A percentile compares a stretch with the other conserved stretches of the same genome.
Evolutionary conservation across 176 grass and related monocot species (phyloP).

Genomic region (Avena insularis): DNA sequence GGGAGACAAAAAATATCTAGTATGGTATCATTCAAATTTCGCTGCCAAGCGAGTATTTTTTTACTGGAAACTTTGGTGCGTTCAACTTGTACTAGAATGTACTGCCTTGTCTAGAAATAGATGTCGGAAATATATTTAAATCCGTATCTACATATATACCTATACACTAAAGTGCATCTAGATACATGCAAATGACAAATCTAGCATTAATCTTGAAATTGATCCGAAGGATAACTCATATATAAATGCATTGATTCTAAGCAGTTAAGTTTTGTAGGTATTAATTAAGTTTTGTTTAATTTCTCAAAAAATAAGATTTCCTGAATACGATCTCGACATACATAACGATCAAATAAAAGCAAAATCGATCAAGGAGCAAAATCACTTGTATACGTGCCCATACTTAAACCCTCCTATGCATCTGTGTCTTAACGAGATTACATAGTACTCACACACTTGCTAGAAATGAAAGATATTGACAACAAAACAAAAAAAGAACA

Average conservation of each 20-base stretch:
- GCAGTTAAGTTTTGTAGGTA: not conserved
- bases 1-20: too few species aligned
- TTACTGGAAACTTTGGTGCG: too few species aligned
- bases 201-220: not conserved
- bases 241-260: not conserved
- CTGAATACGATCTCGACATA: not conserved
- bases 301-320: not conserved
- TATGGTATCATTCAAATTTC: too few species aligned
- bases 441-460: not conserved
- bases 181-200: too few species aligned
- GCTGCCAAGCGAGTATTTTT: too few species aligned
- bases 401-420: not conserved
- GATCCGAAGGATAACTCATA: not conserved
- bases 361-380: not conserved
- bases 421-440: constrained; percentile 1
- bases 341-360: not conserved
- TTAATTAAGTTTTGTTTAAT: not conserved
- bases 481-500: not conserved
- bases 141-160: too few species aligned
- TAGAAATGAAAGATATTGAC: not conserved
- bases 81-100: too few species aligned
- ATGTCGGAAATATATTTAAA: too few species aligned
- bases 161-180: too few species aligned
- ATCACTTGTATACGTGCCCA: not conserved
- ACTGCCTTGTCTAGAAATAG: too few species aligned